These are phyloP conservation scores for Macrophomina phaseolina DNA, from an alignment of 2,329 filamentous ascomycete genomes.

Conservation along the genomic window DNA sequence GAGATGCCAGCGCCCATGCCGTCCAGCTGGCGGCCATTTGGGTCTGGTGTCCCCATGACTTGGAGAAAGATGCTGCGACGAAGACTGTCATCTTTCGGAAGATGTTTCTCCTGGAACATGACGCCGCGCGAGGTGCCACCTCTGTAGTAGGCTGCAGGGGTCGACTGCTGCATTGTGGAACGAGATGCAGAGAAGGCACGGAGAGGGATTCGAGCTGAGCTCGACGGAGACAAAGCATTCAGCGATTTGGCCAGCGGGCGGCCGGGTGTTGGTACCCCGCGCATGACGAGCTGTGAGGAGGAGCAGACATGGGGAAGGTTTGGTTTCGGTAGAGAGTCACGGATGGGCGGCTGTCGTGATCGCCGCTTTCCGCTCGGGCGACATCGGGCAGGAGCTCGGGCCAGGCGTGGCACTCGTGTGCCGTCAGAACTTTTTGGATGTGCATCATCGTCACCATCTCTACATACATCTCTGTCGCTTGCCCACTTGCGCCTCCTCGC, in stretches of 20 bases:
- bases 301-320: background rate
- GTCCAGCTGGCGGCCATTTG: slow-evolving; percentile 72
- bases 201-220: background rate
- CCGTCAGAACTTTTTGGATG: slow-evolving; percentile 22
- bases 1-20: slow-evolving; percentile 74
- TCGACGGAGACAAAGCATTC: background rate
- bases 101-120: slow-evolving; percentile 61
- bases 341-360: background rate
- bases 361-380: slow-evolving; percentile 18
- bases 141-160: slow-evolving; percentile 64
- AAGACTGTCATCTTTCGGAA: slow-evolving; percentile 53
- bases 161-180: slow-evolving; percentile 25
- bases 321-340: background rate
- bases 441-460: slow-evolving; percentile 12
- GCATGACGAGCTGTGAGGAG: background rate
- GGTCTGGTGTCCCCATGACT: slow-evolving; percentile 69
- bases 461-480: background rate
- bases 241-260: background rate
- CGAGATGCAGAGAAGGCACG: background rate
- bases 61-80: slow-evolving; percentile 64
- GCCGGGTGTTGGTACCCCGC: background rate
- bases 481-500: background rate
- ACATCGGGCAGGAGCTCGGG: slow-evolving; percentile 21
- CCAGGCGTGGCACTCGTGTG: background rate
- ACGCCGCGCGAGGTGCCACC: slow-evolving; percentile 74